phyloP scores from a whole-genome alignment of 768 basidiomycete species.

The Lentinus tigrinus region DNA sequence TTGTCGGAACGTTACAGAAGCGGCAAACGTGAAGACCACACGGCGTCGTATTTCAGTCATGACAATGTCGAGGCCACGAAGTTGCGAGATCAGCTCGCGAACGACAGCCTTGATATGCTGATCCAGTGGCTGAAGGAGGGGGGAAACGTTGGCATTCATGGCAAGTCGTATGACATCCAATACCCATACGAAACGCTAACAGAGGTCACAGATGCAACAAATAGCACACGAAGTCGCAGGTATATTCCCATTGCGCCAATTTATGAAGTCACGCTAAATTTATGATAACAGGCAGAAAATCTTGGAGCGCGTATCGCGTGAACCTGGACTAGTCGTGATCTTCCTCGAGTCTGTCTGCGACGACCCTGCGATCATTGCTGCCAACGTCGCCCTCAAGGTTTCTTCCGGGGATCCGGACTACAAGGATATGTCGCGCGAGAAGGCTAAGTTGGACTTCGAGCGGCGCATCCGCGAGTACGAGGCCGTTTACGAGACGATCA shows the following conservation, averaged over 20 bases:
- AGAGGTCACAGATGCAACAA: slow-evolving; percentile 78
- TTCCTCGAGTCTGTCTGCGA: slow-evolving; percentile 96
- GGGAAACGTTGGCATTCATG: slow-evolving; percentile 97
- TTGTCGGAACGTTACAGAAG: slow-evolving; percentile 54
- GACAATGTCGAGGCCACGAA: slow-evolving; percentile 75
- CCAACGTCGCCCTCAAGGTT: slow-evolving; percentile 96
- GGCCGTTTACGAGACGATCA: slow-evolving; percentile 91
- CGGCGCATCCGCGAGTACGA: slow-evolving; percentile 93
- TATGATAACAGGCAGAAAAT: slow-evolving; percentile 67
- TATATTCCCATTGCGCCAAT: slow-evolving; percentile 27
- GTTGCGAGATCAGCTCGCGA: slow-evolving; percentile 78
- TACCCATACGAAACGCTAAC: no score
- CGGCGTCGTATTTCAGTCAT: slow-evolving; percentile 86
- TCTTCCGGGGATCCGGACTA: slow-evolving; percentile 98
- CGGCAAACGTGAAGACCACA: slow-evolving; percentile 89
- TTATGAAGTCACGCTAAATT: no score
- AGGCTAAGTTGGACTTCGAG: slow-evolving; percentile 87
- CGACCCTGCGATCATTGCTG: slow-evolving; percentile 90
- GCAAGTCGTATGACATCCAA: slow-evolving; percentile 41
- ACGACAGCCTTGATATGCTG: slow-evolving; percentile 91
- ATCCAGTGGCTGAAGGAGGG: slow-evolving; percentile 94
- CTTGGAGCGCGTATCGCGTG: slow-evolving; percentile 76
- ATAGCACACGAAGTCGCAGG: slow-evolving; percentile 81
- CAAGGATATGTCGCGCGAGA: slow-evolving; percentile 79
- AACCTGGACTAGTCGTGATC: slow-evolving; percentile 84